Evolutionary conservation across 169 alveolate genomes (phyloP), one percentile per base, ranked within the genome.

Genomic region (Cryptosporidium xiaoi): DNA sequence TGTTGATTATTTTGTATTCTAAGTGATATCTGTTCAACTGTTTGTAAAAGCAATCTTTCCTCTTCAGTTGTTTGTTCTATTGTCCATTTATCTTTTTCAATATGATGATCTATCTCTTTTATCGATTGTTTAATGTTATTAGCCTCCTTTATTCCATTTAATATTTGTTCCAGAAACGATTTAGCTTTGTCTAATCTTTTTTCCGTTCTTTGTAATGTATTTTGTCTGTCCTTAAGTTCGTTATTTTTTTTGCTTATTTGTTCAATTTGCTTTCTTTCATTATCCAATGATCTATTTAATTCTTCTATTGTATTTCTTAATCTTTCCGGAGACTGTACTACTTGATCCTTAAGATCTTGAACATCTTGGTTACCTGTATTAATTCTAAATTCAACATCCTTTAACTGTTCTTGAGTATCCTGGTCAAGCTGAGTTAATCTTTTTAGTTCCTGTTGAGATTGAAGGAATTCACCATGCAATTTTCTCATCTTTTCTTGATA

Each of bases 51-150:
- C 0, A 77, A 48, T 18, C 64, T 56, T 44, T 77, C 85, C 50
- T 77, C 85, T 15, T 77, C 85, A 24, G 85, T 77, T 2, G 85
- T 60, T 24, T 77, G 85, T 40, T 77, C 85, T 24, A 77, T 77
- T n/a, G 85, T 77, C 85, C 85, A 77, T 13, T 77, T 77, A 60
- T 77, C 85, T 64, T 77, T 77, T 36, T 77, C 85, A 44, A 77
- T 77, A 77, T 77, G 85, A 20, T 77, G 85, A 6, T 77, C 85
- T 13, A 77, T 77, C 36, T 77, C 85, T 18, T 77, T 77, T n/a
- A 77, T 77, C 5, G 69, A 60, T 44, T 77, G 85, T 20, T 77
- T 77, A 29, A 62, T 62, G 31, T 77, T 77, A 27, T 77, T 77
- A 18, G 85, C 85, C 40, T 77, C 85, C 36, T 77, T 77, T 13